Evolutionary conservation across 345 rosid species (phyloP).

Genomic region (Aegle marmelos): DNA sequence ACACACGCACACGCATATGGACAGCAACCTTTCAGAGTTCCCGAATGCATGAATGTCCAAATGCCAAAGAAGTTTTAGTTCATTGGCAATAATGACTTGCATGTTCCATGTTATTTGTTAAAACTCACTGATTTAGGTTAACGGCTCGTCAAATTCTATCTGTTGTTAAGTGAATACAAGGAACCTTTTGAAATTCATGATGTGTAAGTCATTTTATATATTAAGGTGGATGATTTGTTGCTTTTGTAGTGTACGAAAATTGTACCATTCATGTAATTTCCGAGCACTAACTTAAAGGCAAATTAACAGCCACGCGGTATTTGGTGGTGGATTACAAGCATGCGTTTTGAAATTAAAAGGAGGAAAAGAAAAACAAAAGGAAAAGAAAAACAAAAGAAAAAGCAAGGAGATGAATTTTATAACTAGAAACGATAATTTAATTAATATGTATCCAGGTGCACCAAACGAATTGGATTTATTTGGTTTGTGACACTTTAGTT

Average conservation of each 20-base stretch:
- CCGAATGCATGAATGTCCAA: not conserved
- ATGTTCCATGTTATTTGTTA: not conserved
- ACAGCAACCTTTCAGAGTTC: too few species aligned
- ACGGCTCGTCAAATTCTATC: not conserved
- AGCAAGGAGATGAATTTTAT: not conserved
- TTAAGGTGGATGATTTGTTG: not conserved
- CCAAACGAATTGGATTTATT: not conserved
- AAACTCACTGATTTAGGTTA: not conserved
- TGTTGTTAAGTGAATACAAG: too few species aligned
- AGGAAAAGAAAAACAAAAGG: too few species aligned
- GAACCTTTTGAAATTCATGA: not conserved
- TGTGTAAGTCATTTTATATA: not conserved
- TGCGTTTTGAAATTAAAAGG: not conserved
- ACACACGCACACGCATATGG: too few species aligned
- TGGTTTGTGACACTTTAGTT: not conserved
- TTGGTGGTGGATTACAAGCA: not conserved
- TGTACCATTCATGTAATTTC: conserved; percentile 13
- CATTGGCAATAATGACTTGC: not conserved
- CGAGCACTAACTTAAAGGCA: conserved; percentile 2
- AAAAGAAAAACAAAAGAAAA: not conserved
- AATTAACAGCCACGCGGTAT: not conserved
- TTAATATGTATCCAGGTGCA: not conserved
- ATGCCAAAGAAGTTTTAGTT: not conserved
- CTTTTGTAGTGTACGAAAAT: conserved; percentile 6
- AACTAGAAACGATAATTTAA: not conserved